phyloP scores from a whole-genome alignment of 129 eudicot genomes.

The Cynara cardunculus region DNA sequence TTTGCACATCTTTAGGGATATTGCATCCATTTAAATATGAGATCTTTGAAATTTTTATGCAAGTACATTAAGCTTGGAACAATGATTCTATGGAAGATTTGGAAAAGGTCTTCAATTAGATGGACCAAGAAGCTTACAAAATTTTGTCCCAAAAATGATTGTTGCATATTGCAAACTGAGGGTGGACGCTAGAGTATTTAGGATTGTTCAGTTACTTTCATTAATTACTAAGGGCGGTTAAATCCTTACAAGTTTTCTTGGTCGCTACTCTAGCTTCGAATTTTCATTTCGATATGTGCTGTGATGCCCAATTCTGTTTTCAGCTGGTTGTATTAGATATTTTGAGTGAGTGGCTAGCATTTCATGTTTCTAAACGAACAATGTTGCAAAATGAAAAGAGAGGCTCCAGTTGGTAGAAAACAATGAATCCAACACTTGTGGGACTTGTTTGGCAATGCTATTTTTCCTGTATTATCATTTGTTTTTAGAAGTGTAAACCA shows the following conservation, averaged over 20 bases:
- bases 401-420: not conserved
- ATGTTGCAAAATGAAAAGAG: not conserved
- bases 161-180: not conserved
- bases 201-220: not conserved
- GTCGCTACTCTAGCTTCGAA: not conserved
- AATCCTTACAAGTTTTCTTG: not conserved
- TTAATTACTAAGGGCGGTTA: not conserved
- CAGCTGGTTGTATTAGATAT: not conserved
- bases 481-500: not conserved
- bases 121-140: conserved; percentile 1
- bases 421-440: not conserved
- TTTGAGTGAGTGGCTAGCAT: not conserved
- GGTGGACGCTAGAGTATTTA: not conserved
- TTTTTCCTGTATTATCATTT: not conserved
- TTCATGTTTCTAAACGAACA: not conserved
- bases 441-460: conserved; percentile 5
- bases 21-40: not conserved
- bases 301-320: not conserved
- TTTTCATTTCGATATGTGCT: not conserved
- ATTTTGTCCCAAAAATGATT: not conserved
- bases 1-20: not conserved
- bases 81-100: conserved; percentile 1
- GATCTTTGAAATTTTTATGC: not conserved
- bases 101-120: not conserved
- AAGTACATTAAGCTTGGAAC: conserved; percentile 16